Percentiles rank a stretch among this genome's conserved stretches.
Conservation (phyloP, 2,329 filamentous ascomycete genomes). For the Pyricularia grisea region DNA sequence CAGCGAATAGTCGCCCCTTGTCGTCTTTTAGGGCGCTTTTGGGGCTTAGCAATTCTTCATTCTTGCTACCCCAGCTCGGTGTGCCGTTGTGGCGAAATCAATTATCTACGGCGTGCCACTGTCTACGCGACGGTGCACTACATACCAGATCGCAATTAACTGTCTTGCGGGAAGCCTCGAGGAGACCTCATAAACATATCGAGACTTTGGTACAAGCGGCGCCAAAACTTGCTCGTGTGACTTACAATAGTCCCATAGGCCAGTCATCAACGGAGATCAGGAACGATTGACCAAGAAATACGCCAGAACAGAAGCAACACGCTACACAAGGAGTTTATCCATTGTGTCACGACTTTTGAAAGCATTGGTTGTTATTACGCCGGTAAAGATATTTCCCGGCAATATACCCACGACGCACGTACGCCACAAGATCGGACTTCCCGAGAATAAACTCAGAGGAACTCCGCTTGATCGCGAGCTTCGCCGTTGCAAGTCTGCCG, state of each 20-base stretch:
- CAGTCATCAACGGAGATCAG: not conserved
- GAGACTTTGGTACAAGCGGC: not conserved
- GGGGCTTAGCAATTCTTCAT: not conserved
- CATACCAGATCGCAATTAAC: not conserved
- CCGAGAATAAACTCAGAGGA: not conserved
- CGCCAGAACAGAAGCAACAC: not conserved
- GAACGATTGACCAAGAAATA: not conserved
- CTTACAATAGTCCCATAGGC: not conserved
- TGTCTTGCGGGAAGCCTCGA: not conserved
- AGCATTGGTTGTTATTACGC: not conserved
- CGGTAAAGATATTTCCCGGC: not conserved
- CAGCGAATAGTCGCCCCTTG: not conserved
- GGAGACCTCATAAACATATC: not conserved
- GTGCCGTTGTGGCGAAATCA: not conserved
- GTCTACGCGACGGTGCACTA: not conserved
- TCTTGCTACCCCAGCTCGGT: not conserved
- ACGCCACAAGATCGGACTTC: not conserved
- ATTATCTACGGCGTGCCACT: not conserved
- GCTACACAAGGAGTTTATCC: not conserved
- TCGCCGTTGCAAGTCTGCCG: not conserved
- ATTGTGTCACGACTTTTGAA: not conserved
- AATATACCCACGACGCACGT: not conserved
- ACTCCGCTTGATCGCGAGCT: not conserved
- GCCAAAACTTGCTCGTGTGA: not conserved
- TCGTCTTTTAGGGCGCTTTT: constrained; percentile 1